Evolutionary conservation across 1,139 yeast species (phyloP), one percentile per base, ranked within the genome.

Genomic region (Zygoascus sp.): DNA sequence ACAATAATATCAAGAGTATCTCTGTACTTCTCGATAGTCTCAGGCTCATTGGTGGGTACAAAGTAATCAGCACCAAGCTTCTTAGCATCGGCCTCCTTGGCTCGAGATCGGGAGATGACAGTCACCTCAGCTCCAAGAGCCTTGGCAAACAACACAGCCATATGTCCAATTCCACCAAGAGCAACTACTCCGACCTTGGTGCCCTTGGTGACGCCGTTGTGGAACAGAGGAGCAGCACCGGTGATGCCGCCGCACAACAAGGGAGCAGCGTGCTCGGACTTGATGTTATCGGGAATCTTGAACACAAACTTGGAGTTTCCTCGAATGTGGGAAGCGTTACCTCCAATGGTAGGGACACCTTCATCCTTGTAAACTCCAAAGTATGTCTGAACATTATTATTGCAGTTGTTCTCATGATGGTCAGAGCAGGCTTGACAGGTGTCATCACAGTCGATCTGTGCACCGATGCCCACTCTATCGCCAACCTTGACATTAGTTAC

Each of bases 401-500:
- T 52, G 60, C 85, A 80, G 67, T 76, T 76, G 47, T 70, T 75
- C 57, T 79, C 83, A 53, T 73, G 66, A 52, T 69, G 73, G 25
- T 53, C 47, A 25, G 59, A 53, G 63, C 87, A 81, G 52, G 72
- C 60, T 43, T 61, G 55, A 62, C 87, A 81, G 20, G 63, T 54
- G 16, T 62, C 53, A 64, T 86, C 81, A 10, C 79, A 65, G 44
- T 65, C 66, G 35, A 72, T 63, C 46, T 69, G 70, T 39, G 85
- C 82, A 50, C 86, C 86, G 77, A 43, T 73, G 41, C 85, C 87
- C 27, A 79, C 85, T 76, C 98, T 83, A 70, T 92, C 90, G 64
- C 96, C 95, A 58, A 92, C 96, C 68, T 79, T 88, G 73, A 85
- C 95, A 58, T 79, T 76, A 76, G 89, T 90, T 65, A 95, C 95